phyloP scores from a whole-genome alignment of 306 rosid species.

The Glycine latifolia region DNA sequence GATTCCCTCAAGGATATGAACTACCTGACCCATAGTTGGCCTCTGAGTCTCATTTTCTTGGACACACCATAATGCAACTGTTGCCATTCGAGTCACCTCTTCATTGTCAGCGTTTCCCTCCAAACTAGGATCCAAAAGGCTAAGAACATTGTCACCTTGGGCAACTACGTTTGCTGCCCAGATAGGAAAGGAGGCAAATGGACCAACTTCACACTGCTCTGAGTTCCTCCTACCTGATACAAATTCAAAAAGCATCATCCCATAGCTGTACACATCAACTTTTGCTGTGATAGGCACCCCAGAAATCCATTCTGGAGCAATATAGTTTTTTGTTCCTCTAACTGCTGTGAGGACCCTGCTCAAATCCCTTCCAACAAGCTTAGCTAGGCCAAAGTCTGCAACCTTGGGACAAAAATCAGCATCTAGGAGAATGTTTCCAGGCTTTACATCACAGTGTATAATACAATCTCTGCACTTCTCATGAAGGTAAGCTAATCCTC shows the following conservation, averaged over 20 bases:
- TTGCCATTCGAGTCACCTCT: constrained; percentile 47
- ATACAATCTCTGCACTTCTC: constrained; percentile 65
- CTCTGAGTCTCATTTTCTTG: constrained; percentile 61
- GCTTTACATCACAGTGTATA: constrained; percentile 73
- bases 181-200: constrained; percentile 49
- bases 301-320: constrained; percentile 76
- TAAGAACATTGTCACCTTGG: constrained; percentile 43
- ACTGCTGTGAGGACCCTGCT: constrained; percentile 61
- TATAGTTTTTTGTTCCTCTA: constrained; percentile 73
- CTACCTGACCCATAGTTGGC: constrained; percentile 63
- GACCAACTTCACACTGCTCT: constrained; percentile 44
- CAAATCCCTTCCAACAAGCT: constrained; percentile 59
- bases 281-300: constrained; percentile 59
- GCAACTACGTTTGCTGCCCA: constrained; percentile 44
- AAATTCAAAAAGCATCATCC: constrained; percentile 64
- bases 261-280: constrained; percentile 64
- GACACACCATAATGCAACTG: constrained; percentile 65
- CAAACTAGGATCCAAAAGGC: constrained; percentile 51
- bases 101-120: constrained; percentile 50
- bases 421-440: constrained; percentile 68
- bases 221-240: constrained; percentile 62
- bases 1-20: constrained; percentile 65
- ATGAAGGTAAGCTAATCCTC: constrained; percentile 65
- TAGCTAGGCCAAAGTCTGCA: constrained; percentile 73
- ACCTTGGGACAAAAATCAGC: constrained; percentile 51